These are phyloP conservation scores for Fusarium setosum DNA, from an alignment of 2,329 filamentous ascomycete genomes.

Conservation along the genomic window DNA sequence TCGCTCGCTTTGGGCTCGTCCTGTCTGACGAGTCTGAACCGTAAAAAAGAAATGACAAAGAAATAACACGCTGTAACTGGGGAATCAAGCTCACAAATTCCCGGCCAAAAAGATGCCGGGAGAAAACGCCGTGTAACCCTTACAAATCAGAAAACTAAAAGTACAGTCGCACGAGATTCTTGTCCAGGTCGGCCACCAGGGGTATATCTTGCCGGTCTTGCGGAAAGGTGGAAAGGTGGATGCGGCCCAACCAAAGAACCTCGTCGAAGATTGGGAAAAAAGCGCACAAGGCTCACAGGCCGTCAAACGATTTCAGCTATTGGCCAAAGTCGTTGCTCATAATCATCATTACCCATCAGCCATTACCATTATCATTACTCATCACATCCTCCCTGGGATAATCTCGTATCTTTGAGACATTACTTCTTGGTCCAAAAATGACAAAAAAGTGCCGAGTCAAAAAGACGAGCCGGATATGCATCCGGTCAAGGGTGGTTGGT, in stretches of 20 bases:
- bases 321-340: constrained; percentile 24
- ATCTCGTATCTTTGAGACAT: constrained; percentile 15
- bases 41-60: constrained; percentile 13
- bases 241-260: constrained; percentile 18
- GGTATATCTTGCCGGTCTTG: constrained; percentile 23
- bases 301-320: constrained; percentile 12
- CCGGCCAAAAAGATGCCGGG: constrained; percentile 19
- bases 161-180: constrained; percentile 26
- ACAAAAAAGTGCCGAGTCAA: constrained; percentile 8
- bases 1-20: constrained; percentile 20
- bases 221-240: constrained; percentile 14
- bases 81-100: constrained; percentile 10
- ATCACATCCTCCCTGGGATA: constrained; percentile 12
- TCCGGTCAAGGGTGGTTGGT: constrained; percentile 13
- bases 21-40: constrained; percentile 21
- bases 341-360: constrained; percentile 26
- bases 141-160: constrained; percentile 23
- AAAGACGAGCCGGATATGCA: constrained; percentile 14
- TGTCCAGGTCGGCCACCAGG: constrained; percentile 5
- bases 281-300: constrained; percentile 1
- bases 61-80: constrained; percentile 24
- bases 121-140: constrained; percentile 27
- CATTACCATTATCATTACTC: constrained; percentile 31
- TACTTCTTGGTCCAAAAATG: constrained; percentile 15
- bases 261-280: constrained; percentile 10